Conservation (phyloP, 805 yeast species). For the Starmerella gropengiesseri region DNA sequence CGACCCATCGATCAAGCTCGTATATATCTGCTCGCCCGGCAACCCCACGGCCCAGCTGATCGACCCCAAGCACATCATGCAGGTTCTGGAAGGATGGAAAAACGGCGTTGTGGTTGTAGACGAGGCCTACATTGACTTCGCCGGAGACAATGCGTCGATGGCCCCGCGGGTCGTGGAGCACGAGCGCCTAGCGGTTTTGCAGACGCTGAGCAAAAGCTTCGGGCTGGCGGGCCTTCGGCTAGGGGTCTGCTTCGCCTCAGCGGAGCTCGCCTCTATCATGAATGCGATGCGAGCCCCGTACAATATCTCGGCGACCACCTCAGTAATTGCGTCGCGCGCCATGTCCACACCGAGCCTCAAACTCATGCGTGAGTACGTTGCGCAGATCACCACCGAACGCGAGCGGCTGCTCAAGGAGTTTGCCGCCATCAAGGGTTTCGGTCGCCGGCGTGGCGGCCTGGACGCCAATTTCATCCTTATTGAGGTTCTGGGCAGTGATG, state of each 20-base stretch:
- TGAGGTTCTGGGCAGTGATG: slow-evolving; percentile 52
- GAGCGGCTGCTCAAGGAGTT: slow-evolving; percentile 42
- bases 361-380: slow-evolving; percentile 47
- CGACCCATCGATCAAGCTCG: slow-evolving; percentile 59
- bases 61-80: slow-evolving; percentile 38
- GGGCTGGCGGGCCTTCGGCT: slow-evolving; percentile 92
- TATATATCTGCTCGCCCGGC: slow-evolving; percentile 90
- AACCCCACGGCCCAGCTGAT: slow-evolving; percentile 80
- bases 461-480: slow-evolving; percentile 80
- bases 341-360: slow-evolving; percentile 46
- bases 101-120: slow-evolving; percentile 72
- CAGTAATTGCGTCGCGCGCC: slow-evolving; percentile 67
- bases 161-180: slow-evolving; percentile 69
- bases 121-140: slow-evolving; percentile 90
- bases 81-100: slow-evolving; percentile 46
- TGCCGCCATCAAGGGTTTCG: slow-evolving; percentile 50
- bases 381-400: slow-evolving; percentile 46
- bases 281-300: slow-evolving; percentile 95
- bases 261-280: slow-evolving; percentile 51
- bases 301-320: slow-evolving; percentile 73
- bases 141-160: slow-evolving; percentile 49
- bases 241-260: slow-evolving; percentile 64
- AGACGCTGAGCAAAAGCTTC: slow-evolving; percentile 87
- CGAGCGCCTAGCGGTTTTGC: slow-evolving; percentile 78
- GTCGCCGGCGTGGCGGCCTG: slow-evolving; percentile 66